phyloP scores from a whole-genome alignment of 1,284 basidiomycete species.

The Sanghuangporus sanghuang region DNA sequence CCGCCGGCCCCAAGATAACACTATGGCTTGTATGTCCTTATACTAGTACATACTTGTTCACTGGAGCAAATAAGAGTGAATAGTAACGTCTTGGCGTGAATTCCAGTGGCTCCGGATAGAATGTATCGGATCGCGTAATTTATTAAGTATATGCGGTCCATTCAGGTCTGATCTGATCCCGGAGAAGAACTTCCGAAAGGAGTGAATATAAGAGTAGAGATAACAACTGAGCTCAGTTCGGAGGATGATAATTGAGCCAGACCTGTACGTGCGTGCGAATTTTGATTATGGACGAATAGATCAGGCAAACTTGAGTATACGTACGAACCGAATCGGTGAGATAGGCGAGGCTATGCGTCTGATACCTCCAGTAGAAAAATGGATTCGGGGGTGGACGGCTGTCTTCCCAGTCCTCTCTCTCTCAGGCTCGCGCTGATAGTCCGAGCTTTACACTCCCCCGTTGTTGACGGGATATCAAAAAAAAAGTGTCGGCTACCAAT shows the following conservation, averaged over 20 bases:
- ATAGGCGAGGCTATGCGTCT: neutral
- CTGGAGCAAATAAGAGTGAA: neutral
- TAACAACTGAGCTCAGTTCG: neutral
- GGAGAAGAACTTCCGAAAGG: neutral
- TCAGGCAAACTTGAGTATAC: no score
- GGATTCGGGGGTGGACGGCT: neutral
- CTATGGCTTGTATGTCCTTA: no score
- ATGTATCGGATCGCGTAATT: neutral
- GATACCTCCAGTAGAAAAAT: neutral
- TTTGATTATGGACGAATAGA: no score
- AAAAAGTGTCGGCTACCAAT: neutral
- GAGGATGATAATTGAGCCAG: neutral
- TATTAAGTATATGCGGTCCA: no score
- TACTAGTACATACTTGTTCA: neutral
- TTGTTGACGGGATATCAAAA: neutral
- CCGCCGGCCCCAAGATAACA: no score
- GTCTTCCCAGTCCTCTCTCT: neutral
- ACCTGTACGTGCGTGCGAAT: no score
- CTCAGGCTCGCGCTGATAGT: no score
- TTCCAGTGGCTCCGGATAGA: neutral
- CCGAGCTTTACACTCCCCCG: no score
- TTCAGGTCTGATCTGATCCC: neutral
- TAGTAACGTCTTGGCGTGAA: neutral
- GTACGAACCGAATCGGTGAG: neutral
- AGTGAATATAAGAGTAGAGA: neutral